These are phyloP conservation scores for Ceratocystis cubensis DNA, from an alignment of 2,329 filamentous ascomycete species.

Conservation along the genomic window DNA sequence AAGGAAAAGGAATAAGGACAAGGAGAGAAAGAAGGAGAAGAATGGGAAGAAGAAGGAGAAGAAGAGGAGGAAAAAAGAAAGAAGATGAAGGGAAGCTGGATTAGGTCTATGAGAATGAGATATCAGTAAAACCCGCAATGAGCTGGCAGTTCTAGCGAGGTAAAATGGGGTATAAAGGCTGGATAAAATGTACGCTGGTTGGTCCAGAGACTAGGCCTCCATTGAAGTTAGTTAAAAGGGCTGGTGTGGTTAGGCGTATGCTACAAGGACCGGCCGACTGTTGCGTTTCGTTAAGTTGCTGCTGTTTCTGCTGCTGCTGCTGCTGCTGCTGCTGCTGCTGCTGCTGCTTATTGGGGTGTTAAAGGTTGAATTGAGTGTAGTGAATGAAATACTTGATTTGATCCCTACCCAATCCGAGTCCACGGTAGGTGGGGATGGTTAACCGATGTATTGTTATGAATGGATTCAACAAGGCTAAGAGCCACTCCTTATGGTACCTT, in stretches of 20 bases:
- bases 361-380: neutral
- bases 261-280: neutral
- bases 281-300: neutral
- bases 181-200: neutral
- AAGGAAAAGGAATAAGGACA: too few relatives aligned
- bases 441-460: neutral
- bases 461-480: neutral
- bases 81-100: neutral
- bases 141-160: constrained; percentile 2
- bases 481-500: neutral
- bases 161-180: neutral
- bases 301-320: neutral
- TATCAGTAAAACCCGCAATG: constrained; percentile 9
- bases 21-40: too few relatives aligned
- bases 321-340: neutral
- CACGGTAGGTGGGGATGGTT: neutral
- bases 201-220: neutral
- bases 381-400: neutral
- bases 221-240: neutral
- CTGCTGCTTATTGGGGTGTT: neutral
- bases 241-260: neutral
- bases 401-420: neutral
- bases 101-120: constrained; percentile 1
- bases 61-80: neutral
- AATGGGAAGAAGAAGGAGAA: neutral